Evolutionary conservation across 2,329 filamentous ascomycete genomes (phyloP).

Genomic region (Beauveria pseudobassiana): DNA sequence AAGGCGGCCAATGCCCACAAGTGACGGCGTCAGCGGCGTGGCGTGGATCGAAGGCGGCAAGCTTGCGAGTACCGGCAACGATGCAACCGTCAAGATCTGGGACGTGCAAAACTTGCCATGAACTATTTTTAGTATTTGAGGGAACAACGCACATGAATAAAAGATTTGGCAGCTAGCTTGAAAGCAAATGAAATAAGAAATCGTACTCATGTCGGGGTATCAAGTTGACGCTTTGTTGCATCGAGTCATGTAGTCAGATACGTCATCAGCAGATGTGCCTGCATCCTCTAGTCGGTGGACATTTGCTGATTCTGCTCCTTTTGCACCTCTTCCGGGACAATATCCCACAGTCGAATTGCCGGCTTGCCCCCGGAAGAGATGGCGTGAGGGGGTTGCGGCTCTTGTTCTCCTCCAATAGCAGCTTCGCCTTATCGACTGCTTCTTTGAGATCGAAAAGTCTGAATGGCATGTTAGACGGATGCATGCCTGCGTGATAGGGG

Average conservation of each 20-base stretch:
- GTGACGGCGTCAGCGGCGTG: slow-evolving; percentile 85
- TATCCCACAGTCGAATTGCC: slow-evolving; percentile 28
- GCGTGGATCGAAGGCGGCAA: slow-evolving; percentile 66
- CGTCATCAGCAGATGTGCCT: not conserved
- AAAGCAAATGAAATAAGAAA: not conserved
- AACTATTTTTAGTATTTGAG: not conserved
- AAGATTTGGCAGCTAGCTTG: not conserved
- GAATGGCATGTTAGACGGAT: not conserved
- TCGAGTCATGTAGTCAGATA: not conserved
- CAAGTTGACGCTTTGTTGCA: not conserved
- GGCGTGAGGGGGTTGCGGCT: slow-evolving; percentile 27
- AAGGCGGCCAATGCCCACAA: slow-evolving; percentile 88
- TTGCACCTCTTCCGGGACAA: slow-evolving; percentile 24
- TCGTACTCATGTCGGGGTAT: slow-evolving; percentile 1
- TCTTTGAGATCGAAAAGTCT: slow-evolving; percentile 27
- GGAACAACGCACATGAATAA: not conserved
- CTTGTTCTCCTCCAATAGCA: slow-evolving; percentile 29
- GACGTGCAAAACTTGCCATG: slow-evolving; percentile 27
- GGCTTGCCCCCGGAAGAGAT: slow-evolving; percentile 14
- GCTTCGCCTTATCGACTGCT: slow-evolving; percentile 30
- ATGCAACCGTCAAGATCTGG: slow-evolving; percentile 92
- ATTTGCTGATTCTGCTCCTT: slow-evolving; percentile 31
- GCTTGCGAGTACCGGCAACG: slow-evolving; percentile 74
- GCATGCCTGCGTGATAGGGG: not conserved
- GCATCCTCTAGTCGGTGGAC: slow-evolving; percentile 29